Percentiles rank a stretch among this genome's conserved stretches.
Evolutionary conservation across 1,139 yeast genomes (phyloP).

Genomic region (Scheffersomyces insectosa): DNA sequence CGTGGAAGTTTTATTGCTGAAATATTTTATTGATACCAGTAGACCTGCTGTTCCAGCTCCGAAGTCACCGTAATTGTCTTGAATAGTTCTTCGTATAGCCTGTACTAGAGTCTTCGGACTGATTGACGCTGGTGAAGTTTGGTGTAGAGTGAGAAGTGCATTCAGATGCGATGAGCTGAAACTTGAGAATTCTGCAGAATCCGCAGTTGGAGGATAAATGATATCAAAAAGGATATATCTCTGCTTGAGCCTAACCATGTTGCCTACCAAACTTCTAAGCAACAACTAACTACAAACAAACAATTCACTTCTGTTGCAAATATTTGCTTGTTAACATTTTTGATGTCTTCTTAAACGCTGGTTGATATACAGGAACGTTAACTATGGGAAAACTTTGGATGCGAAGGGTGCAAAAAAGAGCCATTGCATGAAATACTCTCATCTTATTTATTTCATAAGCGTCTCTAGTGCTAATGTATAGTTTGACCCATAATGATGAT

Average conservation of each 20-base stretch:
- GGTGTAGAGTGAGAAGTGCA: conserved; percentile 49
- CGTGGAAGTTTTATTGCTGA: conserved; percentile 76
- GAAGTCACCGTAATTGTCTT: conserved; percentile 70
- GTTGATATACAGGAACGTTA: too few relatives aligned
- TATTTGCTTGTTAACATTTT: too few relatives aligned
- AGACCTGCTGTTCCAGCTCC: conserved; percentile 71
- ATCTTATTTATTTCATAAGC: too few relatives aligned
- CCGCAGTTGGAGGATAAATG: conserved; percentile 54
- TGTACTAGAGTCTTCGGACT: conserved; percentile 50
- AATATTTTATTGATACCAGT: conserved; percentile 71
- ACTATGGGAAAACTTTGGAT: too few relatives aligned
- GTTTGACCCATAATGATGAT: too few relatives aligned
- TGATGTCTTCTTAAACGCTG: too few relatives aligned
- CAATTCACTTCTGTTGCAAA: too few relatives aligned
- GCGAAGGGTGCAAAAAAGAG: too few relatives aligned
- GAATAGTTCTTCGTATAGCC: conserved; percentile 54
- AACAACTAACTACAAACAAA: too few relatives aligned
- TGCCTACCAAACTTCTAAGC: not conserved
- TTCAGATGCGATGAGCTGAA: conserved; percentile 31
- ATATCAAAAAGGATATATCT: conserved; percentile 82
- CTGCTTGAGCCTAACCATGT: conserved; percentile 86
- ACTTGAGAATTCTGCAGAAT: conserved; percentile 8
- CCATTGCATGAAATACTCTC: too few relatives aligned
- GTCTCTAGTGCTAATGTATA: too few relatives aligned
- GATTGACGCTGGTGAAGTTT: conserved; percentile 46